Base-by-base conservation (phyloP, 108 stramenopile genomes). In the Chaetoceros tenuissimus region DNA sequence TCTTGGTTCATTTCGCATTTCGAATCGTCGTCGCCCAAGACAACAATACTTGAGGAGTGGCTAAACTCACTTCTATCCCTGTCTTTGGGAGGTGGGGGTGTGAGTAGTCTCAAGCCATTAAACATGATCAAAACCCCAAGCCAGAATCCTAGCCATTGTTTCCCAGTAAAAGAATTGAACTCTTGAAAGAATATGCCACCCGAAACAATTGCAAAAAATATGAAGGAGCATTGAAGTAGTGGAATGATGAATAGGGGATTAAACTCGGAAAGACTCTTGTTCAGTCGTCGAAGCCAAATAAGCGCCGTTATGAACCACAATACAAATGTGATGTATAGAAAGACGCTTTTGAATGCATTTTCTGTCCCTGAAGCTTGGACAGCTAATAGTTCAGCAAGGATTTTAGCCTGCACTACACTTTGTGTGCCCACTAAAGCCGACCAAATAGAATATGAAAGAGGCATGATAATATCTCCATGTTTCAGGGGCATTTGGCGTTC, bases 191-290 rank as follows among this genome's bases (percentile, higher is more conserved):
- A 86, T 23, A 86, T 71, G 3, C 85, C 85, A 13, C 85, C 85
- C 18, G 72, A 74, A 13, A 86, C 48, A 49, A 86, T 74, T 0
- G 80, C 78, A 30, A 81, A 83, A 49, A 84, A 74, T 2, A 77
- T 86, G 63, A 82, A 85, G 51, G 61, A 72, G 59, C 78, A 81
- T 57, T 85, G 84, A 24, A 86, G 66, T 3, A 78, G 69, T 20
- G 85, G 85, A 51, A 86, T 84, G 73, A 86, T 86, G 67, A 86
- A 84, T 1, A 86, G 60, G 34, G 81, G 81, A 65, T 84, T 74
- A 51, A 83, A 86, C 49, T 53, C 64, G 16, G 53, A 49, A 13
- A 86, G 71, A 8, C 82, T 80, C 10, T 63, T 43, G 34, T 83
- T 86, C 31, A 86, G 69, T 5, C 85, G 55, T 23, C 65, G 45